A percentile compares a stretch with the other conserved stretches of the same genome.
These are phyloP conservation scores for Tillandsia fasciculata DNA, from an alignment of 176 grass and related monocot genomes.

Conservation along the genomic window DNA sequence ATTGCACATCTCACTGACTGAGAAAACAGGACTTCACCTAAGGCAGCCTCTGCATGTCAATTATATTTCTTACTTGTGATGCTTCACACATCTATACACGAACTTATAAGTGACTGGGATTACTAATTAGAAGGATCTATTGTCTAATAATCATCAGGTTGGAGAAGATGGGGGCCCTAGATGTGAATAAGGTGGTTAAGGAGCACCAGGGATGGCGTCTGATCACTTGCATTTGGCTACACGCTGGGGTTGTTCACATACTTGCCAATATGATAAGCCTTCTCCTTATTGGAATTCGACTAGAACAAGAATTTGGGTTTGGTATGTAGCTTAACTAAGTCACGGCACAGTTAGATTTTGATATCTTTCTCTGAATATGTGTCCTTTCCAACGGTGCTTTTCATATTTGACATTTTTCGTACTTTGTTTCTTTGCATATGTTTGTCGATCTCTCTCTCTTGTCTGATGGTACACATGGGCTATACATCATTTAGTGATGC, in stretches of 20 bases:
- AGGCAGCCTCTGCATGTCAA: no score
- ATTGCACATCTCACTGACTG: no score
- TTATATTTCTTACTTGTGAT: no score
- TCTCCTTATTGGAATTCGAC: conserved; percentile 54
- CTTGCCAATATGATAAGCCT: conserved; percentile 81
- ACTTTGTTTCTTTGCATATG: background rate
- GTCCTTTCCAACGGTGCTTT: background rate
- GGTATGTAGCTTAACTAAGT: conserved; percentile 22
- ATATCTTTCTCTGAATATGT: background rate
- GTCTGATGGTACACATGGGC: background rate
- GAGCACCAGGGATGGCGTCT: conserved; percentile 66
- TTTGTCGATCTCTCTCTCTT: background rate
- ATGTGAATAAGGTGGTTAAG: conserved; percentile 49
- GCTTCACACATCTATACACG: background rate
- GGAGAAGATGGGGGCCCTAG: conserved; percentile 71
- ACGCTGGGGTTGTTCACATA: conserved; percentile 70
- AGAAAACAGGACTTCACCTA: no score
- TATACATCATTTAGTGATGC: background rate
- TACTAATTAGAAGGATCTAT: background rate
- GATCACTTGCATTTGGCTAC: conserved; percentile 68
- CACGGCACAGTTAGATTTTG: background rate
- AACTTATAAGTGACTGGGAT: conserved; percentile 1
- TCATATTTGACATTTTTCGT: background rate
- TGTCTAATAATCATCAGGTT: conserved; percentile 34
- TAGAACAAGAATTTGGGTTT: conserved; percentile 84